Evolutionary conservation across 73 alveolate species (phyloP).

Genomic region (Paramecium bursaria): DNA sequence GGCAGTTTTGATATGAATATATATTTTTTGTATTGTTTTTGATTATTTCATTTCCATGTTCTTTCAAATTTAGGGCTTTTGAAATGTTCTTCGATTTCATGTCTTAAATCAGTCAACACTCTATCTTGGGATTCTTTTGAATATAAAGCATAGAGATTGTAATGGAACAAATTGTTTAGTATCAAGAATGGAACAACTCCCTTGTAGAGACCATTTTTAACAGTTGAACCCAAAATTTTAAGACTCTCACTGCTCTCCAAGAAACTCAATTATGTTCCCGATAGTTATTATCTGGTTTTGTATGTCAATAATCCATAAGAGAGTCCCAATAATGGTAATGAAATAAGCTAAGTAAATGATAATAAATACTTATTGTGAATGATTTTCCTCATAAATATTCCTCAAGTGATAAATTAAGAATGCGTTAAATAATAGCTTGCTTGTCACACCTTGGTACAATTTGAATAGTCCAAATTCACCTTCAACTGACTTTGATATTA

Average conservation of each 20-base stretch:
- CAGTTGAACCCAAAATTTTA: too few species aligned
- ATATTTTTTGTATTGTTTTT: too few species aligned
- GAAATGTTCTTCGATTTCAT: constrained; percentile 7
- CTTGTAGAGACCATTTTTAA: constrained; percentile 27
- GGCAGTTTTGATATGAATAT: too few species aligned
- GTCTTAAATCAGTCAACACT: too few species aligned
- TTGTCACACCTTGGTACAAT: constrained; percentile 40
- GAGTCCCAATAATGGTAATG: constrained; percentile 50
- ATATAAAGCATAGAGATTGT: constrained; percentile 67
- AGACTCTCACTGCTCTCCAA: neutral
- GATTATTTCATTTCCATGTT: constrained; percentile 59
- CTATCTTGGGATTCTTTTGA: constrained; percentile 60
- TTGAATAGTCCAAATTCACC: constrained; percentile 57
- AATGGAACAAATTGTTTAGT: constrained; percentile 64
- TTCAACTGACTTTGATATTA: constrained; percentile 51
- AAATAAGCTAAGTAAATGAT: neutral
- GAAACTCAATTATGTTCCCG: constrained; percentile 64
- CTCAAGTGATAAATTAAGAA: constrained; percentile 58
- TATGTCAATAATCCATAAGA: constrained; percentile 63
- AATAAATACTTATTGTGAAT: constrained; percentile 13
- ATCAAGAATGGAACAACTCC: constrained; percentile 67
- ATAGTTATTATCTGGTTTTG: constrained; percentile 57
- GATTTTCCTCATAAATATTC: constrained; percentile 55
- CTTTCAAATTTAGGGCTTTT: constrained; percentile 39
- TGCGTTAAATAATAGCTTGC: constrained; percentile 58